phyloP scores from a whole-genome alignment of 768 basidiomycete species.

The Plicaturopsis crispa region DNA sequence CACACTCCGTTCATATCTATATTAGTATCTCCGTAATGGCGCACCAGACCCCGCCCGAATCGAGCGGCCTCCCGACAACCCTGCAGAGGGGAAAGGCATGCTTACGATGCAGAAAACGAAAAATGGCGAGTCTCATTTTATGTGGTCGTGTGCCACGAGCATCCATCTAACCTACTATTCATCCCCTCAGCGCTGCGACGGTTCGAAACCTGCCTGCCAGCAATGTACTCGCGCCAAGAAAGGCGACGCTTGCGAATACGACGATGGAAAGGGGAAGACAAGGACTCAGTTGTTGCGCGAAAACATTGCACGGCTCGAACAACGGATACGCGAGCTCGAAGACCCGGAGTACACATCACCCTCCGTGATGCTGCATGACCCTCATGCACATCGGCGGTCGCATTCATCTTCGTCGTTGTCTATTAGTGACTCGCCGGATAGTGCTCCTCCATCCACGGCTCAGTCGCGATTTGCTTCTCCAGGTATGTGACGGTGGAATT shows the following conservation, averaged over 20 bases:
- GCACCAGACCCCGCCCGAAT: constrained; percentile 19
- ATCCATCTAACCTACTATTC: constrained; percentile 1
- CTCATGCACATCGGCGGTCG: constrained; percentile 35
- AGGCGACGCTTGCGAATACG: constrained; percentile 67
- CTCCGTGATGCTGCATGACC: constrained; percentile 65
- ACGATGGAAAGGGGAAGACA: constrained; percentile 81
- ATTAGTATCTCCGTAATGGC: constrained; percentile 29
- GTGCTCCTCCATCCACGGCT: constrained; percentile 42
- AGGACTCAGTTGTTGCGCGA: constrained; percentile 74
- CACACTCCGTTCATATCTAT: constrained; percentile 23
- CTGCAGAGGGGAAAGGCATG: constrained; percentile 67
- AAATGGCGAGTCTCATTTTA: constrained; percentile 53
- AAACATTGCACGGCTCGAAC: constrained; percentile 66
- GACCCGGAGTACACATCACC: constrained; percentile 65
- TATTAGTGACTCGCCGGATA: constrained; percentile 40
- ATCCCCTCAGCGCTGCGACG: constrained; percentile 61
- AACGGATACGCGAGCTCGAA: constrained; percentile 66
- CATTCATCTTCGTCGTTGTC: constrained; percentile 47
- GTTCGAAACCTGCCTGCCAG: constrained; percentile 67
- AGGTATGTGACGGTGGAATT: constrained; percentile 36
- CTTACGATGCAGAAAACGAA: constrained; percentile 69
- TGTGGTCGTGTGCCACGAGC: no score
- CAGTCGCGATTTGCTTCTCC: constrained; percentile 56
- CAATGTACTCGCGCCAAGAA: constrained; percentile 78
- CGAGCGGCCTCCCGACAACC: constrained; percentile 21